phyloP scores from a whole-genome alignment of 176 grass and related monocot species.

The Carex pumila region DNA sequence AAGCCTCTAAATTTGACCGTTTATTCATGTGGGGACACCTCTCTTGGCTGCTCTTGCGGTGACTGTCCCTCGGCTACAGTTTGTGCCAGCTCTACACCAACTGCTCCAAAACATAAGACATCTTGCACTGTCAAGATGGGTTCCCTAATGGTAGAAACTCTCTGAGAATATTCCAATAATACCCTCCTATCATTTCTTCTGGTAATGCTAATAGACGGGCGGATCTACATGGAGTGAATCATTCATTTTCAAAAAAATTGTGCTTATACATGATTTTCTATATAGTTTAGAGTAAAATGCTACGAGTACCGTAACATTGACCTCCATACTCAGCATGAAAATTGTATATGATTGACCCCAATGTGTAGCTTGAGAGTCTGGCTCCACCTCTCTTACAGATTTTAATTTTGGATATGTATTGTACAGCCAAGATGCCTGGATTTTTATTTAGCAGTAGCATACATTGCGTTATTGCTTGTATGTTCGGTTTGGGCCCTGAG shows the following conservation, averaged over 20 bases:
- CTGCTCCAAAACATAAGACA: conserved; percentile 30
- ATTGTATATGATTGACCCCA: too few relatives aligned
- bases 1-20: conserved; percentile 78
- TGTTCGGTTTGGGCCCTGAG: conserved; percentile 53
- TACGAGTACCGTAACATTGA: too few relatives aligned
- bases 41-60: conserved; percentile 95
- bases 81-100: conserved; percentile 41
- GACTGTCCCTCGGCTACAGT: conserved; percentile 83
- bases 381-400: background rate
- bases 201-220: background rate
- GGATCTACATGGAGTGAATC: too few relatives aligned
- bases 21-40: conserved; percentile 91
- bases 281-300: too few relatives aligned
- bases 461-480: conserved; percentile 39
- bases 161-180: conserved; percentile 18
- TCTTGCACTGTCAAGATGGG: conserved; percentile 71
- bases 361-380: too few relatives aligned
- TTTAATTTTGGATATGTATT: conserved; percentile 27
- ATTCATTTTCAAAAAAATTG: too few relatives aligned
- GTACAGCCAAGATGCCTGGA: conserved; percentile 92
- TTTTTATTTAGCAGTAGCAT: conserved; percentile 71
- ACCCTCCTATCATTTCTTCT: background rate
- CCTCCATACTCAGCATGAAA: too few relatives aligned
- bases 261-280: too few relatives aligned
- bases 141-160: conserved; percentile 62